These are phyloP conservation scores for Tinospora cordifolia DNA, from an alignment of 164 flowering plant species.

Conservation along the genomic window DNA sequence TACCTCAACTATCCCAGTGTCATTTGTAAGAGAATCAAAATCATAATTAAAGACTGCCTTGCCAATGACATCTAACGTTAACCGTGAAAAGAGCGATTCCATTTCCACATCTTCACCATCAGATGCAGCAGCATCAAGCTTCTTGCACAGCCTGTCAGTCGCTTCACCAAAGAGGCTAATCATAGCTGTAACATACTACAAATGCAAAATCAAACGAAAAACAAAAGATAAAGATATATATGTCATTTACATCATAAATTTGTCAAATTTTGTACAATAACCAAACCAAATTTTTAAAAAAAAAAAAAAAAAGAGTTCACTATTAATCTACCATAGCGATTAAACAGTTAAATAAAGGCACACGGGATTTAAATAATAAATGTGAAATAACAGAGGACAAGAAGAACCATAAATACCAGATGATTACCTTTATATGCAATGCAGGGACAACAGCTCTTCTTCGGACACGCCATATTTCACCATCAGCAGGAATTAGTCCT, in stretches of 20 bases:
- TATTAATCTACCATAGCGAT: background rate
- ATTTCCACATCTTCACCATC: conserved; percentile 93
- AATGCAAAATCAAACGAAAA: conserved; percentile 8
- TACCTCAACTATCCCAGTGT: conserved; percentile 94
- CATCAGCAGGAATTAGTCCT: conserved; percentile 98
- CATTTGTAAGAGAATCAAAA: conserved; percentile 86
- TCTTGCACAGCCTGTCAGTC: conserved; percentile 76
- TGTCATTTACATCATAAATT: background rate
- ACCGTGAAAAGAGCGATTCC: conserved; percentile 93
- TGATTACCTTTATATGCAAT: conserved; percentile 78
- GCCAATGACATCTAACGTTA: conserved; percentile 95
- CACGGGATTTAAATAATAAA: background rate
- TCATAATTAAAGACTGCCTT: conserved; percentile 98
- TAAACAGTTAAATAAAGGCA: background rate
- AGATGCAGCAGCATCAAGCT: conserved; percentile 75
- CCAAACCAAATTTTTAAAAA: no score
- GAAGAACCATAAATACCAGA: background rate
- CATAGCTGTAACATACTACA: conserved; percentile 91
- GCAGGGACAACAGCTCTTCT: conserved; percentile 95
- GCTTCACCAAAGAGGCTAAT: conserved; percentile 77
- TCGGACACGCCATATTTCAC: conserved; percentile 90
- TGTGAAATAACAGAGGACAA: background rate
- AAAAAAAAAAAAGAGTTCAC: background rate
- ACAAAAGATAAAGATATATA: background rate
- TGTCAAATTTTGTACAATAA: background rate